Conservation (phyloP, 208 protist genomes). For the Phytomonas serpens region DNA sequence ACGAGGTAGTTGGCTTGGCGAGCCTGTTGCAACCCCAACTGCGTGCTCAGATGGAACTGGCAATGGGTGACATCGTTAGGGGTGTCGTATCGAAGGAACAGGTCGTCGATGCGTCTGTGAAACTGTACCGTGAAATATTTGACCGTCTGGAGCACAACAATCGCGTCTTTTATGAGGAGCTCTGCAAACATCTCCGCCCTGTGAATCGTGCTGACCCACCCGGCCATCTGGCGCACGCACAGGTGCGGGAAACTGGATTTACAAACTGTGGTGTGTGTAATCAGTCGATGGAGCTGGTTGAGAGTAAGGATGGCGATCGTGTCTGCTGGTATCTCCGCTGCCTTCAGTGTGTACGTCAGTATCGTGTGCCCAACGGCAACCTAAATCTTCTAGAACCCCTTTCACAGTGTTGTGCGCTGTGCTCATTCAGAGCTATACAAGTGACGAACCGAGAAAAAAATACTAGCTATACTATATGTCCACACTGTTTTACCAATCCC, state of each 20-base stretch:
- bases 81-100: conserved; percentile 69
- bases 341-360: conserved; percentile 22
- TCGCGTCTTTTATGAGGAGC: conserved; percentile 38
- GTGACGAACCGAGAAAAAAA: conserved; percentile 63
- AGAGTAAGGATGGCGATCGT: conserved; percentile 34
- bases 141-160: conserved; percentile 33
- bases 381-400: conserved; percentile 34
- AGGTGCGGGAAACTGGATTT: conserved; percentile 23
- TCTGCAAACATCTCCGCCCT: conserved; percentile 33
- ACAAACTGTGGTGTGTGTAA: conserved; percentile 42
- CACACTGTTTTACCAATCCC: conserved; percentile 67
- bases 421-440: conserved; percentile 51
- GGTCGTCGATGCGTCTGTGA: conserved; percentile 70
- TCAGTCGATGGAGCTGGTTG: conserved; percentile 45
- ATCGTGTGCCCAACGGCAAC: conserved; percentile 52
- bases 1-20: conserved; percentile 91
- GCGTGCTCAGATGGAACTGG: conserved; percentile 90
- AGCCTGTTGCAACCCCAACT: conserved; percentile 89
- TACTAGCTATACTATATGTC: conserved; percentile 68
- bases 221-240: conserved; percentile 6
- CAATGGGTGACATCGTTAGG: conserved; percentile 80
- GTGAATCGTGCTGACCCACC: not conserved
- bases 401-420: conserved; percentile 45
- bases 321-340: conserved; percentile 43
- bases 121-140: conserved; percentile 77